Percentiles rank a stretch among this genome's conserved stretches.
Evolutionary conservation across 1,284 basidiomycete genomes (phyloP).

Genomic region (Ganoderma sp.): DNA sequence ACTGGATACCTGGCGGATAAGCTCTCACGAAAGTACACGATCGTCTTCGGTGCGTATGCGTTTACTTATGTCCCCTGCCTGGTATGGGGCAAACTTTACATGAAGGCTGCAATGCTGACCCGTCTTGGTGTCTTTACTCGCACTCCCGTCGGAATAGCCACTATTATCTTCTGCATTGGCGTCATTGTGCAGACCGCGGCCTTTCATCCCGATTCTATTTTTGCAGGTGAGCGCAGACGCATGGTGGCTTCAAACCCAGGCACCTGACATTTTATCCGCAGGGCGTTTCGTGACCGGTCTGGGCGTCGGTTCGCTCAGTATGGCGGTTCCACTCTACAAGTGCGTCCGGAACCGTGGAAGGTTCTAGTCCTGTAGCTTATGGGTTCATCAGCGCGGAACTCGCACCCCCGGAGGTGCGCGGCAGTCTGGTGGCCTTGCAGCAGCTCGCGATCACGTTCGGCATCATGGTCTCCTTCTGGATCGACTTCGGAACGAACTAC

Average conservation of each 20-base stretch:
- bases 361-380: background rate
- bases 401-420: constrained; percentile 82
- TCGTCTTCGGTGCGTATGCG: constrained; percentile 57
- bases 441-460: constrained; percentile 83
- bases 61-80: background rate
- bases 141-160: constrained; percentile 48
- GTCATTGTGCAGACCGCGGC: constrained; percentile 72
- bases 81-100: background rate
- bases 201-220: constrained; percentile 62
- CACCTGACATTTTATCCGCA: constrained; percentile 29
- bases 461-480: constrained; percentile 79
- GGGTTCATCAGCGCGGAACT: constrained; percentile 57
- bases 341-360: constrained; percentile 36
- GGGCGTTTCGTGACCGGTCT: constrained; percentile 79
- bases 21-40: constrained; percentile 74
- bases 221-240: constrained; percentile 52
- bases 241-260: background rate
- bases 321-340: constrained; percentile 81
- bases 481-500: constrained; percentile 78
- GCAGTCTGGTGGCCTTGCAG: constrained; percentile 81
- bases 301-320: constrained; percentile 77
- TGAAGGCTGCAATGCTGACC: background rate
- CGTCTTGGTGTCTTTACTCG: background rate
- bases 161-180: constrained; percentile 69
- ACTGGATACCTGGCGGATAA: constrained; percentile 75